Percentiles rank a stretch among this genome's conserved stretches.
Conservation (phyloP, 177 flowering plant species). For the Tripterygium wilfordii region DNA sequence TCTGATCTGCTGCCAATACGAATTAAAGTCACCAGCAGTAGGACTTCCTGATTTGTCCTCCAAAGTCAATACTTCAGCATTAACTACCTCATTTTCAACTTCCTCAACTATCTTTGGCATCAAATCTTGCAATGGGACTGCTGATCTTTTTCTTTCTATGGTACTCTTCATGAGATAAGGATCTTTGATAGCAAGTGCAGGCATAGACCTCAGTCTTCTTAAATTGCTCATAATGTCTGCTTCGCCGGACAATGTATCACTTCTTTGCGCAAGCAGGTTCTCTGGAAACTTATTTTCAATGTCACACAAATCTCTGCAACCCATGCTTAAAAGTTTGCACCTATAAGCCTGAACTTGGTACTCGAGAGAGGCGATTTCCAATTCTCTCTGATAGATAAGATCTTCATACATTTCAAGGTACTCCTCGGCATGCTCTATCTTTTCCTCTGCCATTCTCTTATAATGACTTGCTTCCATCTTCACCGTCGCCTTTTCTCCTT, state of each 20-base stretch:
- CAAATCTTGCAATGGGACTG: conserved; percentile 8
- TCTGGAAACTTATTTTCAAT: conserved; percentile 30
- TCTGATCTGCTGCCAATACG: conserved; percentile 60
- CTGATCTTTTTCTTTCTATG: conserved; percentile 19
- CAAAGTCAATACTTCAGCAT: conserved; percentile 8
- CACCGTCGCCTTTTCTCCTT: conserved; percentile 71
- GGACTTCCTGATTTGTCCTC: conserved; percentile 19
- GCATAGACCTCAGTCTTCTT: conserved; percentile 42
- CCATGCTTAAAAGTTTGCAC: conserved; percentile 56
- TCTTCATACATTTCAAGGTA: conserved; percentile 51
- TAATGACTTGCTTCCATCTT: conserved; percentile 86
- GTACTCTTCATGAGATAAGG: conserved; percentile 11
- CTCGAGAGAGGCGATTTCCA: conserved; percentile 72
- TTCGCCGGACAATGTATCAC: conserved; percentile 18
- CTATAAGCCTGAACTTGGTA: conserved; percentile 69
- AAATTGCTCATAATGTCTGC: conserved; percentile 10
- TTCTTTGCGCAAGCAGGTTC: conserved; percentile 19
- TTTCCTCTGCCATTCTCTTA: conserved; percentile 82
- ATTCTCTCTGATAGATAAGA: conserved; percentile 62
- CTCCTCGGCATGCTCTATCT: conserved; percentile 61
- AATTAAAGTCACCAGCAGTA: conserved; percentile 16
- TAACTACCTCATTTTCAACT: conserved; percentile 8
- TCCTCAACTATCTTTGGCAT: conserved; percentile 13
- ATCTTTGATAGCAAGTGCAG: conserved; percentile 22
- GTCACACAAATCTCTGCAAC: conserved; percentile 33